Conservation (phyloP, 2,329 filamentous ascomycete species). For the Phoma sp. region DNA sequence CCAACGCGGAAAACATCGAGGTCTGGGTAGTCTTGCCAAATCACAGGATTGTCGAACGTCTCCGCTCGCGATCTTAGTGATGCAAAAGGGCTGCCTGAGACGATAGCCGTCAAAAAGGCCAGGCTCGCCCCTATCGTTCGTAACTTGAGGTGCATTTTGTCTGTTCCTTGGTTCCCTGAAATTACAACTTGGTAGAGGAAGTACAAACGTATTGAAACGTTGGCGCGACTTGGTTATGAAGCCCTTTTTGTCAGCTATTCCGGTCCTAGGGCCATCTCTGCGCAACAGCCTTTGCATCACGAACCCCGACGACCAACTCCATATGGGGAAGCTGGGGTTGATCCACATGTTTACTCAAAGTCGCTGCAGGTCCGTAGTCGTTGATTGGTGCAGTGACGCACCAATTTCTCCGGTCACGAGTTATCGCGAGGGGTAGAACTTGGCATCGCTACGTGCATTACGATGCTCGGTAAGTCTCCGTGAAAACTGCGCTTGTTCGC, state of each 20-base stretch:
- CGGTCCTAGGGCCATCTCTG: neutral
- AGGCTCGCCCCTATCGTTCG: neutral
- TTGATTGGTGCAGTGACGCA: conserved; percentile 6
- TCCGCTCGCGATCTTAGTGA: conserved; percentile 11
- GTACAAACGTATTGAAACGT: neutral
- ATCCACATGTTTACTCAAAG: neutral
- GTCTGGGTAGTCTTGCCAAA: conserved; percentile 64
- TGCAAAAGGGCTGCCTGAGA: neutral
- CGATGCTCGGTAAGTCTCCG: neutral
- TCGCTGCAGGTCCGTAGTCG: neutral
- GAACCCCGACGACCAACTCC: neutral
- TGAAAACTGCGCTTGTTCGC: neutral
- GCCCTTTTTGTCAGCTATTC: neutral
- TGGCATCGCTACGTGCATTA: neutral
- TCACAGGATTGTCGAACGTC: conserved; percentile 58
- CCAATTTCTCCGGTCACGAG: conserved; percentile 6
- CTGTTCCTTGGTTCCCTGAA: neutral
- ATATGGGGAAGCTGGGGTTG: conserved; percentile 4
- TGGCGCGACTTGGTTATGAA: neutral
- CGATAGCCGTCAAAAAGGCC: neutral
- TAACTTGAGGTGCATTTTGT: neutral
- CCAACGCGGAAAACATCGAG: conserved; percentile 60
- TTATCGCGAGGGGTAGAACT: conserved; percentile 1
- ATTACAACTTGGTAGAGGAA: neutral
- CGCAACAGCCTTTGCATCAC: neutral